Evolutionary conservation across 371 early-diverging fungal genomes (phyloP).

Genomic region (Mucor ambiguus): DNA sequence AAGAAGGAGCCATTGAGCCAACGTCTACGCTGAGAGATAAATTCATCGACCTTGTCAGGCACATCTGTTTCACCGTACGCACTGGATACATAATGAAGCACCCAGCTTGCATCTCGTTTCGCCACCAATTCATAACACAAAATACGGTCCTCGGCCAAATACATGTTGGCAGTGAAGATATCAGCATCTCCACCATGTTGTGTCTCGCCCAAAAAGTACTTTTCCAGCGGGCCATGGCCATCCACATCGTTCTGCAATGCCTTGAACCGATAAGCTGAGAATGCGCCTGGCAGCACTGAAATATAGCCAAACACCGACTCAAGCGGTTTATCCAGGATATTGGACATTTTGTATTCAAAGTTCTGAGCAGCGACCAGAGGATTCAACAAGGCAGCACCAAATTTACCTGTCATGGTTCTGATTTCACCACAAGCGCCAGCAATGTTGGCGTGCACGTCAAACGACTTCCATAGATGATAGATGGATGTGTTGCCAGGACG

Average conservation of each 20-base stretch:
- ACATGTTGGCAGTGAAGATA: slow-evolving; percentile 79
- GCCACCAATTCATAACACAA: slow-evolving; percentile 87
- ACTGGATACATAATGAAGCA: slow-evolving; percentile 67
- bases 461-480: slow-evolving; percentile 93
- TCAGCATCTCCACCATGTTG: slow-evolving; percentile 75
- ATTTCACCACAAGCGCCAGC: slow-evolving; percentile 98
- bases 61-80: slow-evolving; percentile 90
- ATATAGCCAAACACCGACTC: slow-evolving; percentile 97
- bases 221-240: slow-evolving; percentile 78
- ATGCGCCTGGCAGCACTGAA: slow-evolving; percentile 95
- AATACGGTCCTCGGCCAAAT: slow-evolving; percentile 85
- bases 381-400: slow-evolving; percentile 69
- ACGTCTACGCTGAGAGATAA: slow-evolving; percentile 87
- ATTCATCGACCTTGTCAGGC: slow-evolving; percentile 72
- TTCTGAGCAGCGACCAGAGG: slow-evolving; percentile 93
- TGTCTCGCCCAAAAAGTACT: slow-evolving; percentile 94
- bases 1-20: slow-evolving; percentile 87
- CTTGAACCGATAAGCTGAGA: slow-evolving; percentile 92
- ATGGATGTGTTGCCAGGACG: slow-evolving; percentile 86
- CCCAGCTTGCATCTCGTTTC: slow-evolving; percentile 69
- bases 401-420: slow-evolving; percentile 81
- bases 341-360: slow-evolving; percentile 96
- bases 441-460: slow-evolving; percentile 82
- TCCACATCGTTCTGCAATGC: slow-evolving; percentile 78
- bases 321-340: slow-evolving; percentile 96